phyloP scores from a whole-genome alignment of 129 eudicot genomes.

The Chrysanthemum lavandulifolium region DNA sequence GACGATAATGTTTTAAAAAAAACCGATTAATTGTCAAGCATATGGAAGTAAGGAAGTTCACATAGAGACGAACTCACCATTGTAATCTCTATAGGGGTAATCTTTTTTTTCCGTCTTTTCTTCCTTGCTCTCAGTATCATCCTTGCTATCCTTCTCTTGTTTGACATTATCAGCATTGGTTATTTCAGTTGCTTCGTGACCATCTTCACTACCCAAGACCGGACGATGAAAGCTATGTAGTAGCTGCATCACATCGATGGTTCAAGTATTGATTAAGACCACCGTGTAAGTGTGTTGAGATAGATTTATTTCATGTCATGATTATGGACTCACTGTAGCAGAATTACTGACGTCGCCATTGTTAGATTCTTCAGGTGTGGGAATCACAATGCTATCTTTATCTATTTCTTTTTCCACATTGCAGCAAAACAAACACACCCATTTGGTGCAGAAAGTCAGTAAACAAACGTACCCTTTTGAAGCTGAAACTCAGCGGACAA shows the following conservation, averaged over 20 bases:
- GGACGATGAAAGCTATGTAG: too few relatives aligned
- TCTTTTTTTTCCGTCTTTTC: slow-evolving; percentile 6
- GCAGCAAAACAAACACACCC: too few relatives aligned
- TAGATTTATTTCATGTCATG: slow-evolving; percentile 4
- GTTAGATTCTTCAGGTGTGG: not conserved
- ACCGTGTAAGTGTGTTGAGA: not conserved
- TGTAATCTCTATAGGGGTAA: slow-evolving; percentile 10
- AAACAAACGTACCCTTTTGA: too few relatives aligned
- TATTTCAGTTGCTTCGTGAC: not conserved
- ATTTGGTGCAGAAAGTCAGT: too few relatives aligned
- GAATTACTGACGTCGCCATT: slow-evolving; percentile 8
- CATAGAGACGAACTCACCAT: slow-evolving; percentile 25
- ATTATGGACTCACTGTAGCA: slow-evolving; percentile 10
- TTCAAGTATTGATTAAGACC: too few relatives aligned
- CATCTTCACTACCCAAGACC: too few relatives aligned
- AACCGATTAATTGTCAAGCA: too few relatives aligned
- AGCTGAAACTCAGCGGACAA: too few relatives aligned
- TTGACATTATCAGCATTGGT: not conserved
- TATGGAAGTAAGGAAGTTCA: not conserved
- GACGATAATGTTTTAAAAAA: not conserved
- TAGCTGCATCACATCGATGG: not conserved
- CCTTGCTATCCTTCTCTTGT: not conserved
- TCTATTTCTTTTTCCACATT: slow-evolving; percentile 18
- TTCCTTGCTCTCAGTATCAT: not conserved
- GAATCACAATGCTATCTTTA: not conserved